phyloP scores from a whole-genome alignment of 192 early-diverging fungal genomes.

The Coemansia sp. region DNA sequence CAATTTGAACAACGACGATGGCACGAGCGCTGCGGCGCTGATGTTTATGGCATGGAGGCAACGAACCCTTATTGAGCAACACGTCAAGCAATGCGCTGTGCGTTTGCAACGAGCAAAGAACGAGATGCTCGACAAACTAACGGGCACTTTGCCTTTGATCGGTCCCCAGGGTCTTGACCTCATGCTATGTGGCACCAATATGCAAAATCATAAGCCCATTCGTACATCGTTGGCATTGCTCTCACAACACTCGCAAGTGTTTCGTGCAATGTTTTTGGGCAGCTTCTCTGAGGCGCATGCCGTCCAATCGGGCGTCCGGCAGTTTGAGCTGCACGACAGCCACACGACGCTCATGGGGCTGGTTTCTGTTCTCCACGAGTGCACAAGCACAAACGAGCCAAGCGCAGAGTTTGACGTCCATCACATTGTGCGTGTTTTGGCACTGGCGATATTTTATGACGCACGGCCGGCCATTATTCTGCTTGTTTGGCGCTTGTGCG shows the following conservation, averaged over 20 bases:
- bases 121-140: not conserved
- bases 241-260: slow-evolving; percentile 23
- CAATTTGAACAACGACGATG: not conserved
- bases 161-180: not conserved
- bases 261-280: slow-evolving; percentile 34
- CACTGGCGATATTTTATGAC: slow-evolving; percentile 30
- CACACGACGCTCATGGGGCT: slow-evolving; percentile 17
- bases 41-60: slow-evolving; percentile 36
- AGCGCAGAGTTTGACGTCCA: not conserved
- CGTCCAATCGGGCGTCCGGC: not conserved
- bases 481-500: slow-evolving; percentile 16
- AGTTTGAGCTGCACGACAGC: slow-evolving; percentile 15
- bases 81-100: not conserved
- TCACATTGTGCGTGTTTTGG: slow-evolving; percentile 7
- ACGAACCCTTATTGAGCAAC: not conserved
- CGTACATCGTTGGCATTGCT: slow-evolving; percentile 19
- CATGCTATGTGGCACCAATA: slow-evolving; percentile 12
- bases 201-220: slow-evolving; percentile 5
- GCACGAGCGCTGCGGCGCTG: slow-evolving; percentile 13
- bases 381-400: not conserved
- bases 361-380: slow-evolving; percentile 18
- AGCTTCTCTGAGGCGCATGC: slow-evolving; percentile 27
- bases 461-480: slow-evolving; percentile 17
- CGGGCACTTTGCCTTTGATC: not conserved
- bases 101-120: not conserved